Base-by-base conservation (phyloP, 257 asterid genomes). In the Jasminum sambac region DNA sequence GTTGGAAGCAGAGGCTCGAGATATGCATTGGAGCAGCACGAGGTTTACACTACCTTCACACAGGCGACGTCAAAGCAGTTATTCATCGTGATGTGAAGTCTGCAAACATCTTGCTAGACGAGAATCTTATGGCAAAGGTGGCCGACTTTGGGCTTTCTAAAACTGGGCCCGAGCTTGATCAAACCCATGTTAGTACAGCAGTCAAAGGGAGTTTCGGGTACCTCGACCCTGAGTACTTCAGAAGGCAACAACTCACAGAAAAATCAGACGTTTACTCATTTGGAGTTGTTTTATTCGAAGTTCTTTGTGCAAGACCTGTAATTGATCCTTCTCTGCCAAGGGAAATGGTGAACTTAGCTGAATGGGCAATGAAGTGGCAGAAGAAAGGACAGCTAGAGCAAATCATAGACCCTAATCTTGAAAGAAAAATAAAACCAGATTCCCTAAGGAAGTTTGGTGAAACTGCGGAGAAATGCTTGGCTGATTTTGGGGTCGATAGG, bases 101-200 rank as follows among this genome's bases (percentile, higher is more conserved):
- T 0, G 97, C 97, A 9, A 90, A 90, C 81, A 90, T 90, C 68
- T 70, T 90, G 68, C 91, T 90, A 0, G 97, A 88, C n/a, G 97
- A 88, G 84, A 90, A 87, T 68, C 69, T 86, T 23, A 82, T 88
- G 88, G 90, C 96, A 2, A 88, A 90, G 68, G 97, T 90, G 41
- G 94, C 96, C 10, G 97, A 90, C 74, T 88, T 90, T 68, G 97
- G 97, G 30, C 89, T 90, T 11, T 90, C 97, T 0, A 90, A 90
- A 72, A 80, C 89, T 0, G 97, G 96, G 39, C 97, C 96, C 0
- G 97, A 90, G 82, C 69, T 90, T 12, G 97, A 90, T 64, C 94
- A 90, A 78, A 90, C 97, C 19, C 97, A 90, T 26, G 97, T 90
- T 5, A 90, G 97, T 71, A 90, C 97, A 0, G 97, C 94, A 0